phyloP scores from a whole-genome alignment of 106 monocot species.

The Alisma plantagoaquatica region DNA sequence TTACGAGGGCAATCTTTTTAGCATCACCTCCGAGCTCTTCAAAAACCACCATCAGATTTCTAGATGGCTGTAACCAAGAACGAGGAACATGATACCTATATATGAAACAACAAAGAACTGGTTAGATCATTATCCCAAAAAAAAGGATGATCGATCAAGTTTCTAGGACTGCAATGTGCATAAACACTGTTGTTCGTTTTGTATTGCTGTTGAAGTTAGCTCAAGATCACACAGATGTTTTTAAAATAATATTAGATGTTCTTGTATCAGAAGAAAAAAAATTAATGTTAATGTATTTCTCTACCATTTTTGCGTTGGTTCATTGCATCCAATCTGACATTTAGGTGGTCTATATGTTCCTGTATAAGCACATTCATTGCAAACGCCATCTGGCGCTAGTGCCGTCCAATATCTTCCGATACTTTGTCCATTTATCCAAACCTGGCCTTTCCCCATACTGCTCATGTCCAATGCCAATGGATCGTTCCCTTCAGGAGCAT shows the following conservation, averaged over 20 bases:
- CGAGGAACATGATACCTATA: conserved; percentile 93
- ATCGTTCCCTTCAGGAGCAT: conserved; percentile 81
- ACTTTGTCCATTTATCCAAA: conserved; percentile 92
- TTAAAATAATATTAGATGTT: background rate
- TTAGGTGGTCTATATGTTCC: conserved; percentile 64
- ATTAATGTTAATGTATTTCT: too few relatives aligned
- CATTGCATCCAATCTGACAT: conserved; percentile 77
- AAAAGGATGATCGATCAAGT: too few relatives aligned
- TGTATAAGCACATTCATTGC: conserved; percentile 54
- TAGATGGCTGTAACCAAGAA: conserved; percentile 73
- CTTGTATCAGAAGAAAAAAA: background rate
- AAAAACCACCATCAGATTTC: conserved; percentile 80
- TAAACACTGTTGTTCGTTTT: too few relatives aligned
- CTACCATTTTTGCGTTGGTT: conserved; percentile 93
- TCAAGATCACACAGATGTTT: too few relatives aligned
- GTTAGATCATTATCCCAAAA: too few relatives aligned
- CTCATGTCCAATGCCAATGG: conserved; percentile 91
- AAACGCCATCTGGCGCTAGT: conserved; percentile 49
- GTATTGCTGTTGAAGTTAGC: too few relatives aligned
- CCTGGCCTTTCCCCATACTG: conserved; percentile 96
- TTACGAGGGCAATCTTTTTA: conserved; percentile 56
- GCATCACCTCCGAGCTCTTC: conserved; percentile 92
- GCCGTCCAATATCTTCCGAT: conserved; percentile 90
- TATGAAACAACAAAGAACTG: conserved; percentile 11
- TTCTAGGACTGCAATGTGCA: too few relatives aligned